Conservation (phyloP, 139 green algal genomes). For the Micromonas commoda region DNA sequence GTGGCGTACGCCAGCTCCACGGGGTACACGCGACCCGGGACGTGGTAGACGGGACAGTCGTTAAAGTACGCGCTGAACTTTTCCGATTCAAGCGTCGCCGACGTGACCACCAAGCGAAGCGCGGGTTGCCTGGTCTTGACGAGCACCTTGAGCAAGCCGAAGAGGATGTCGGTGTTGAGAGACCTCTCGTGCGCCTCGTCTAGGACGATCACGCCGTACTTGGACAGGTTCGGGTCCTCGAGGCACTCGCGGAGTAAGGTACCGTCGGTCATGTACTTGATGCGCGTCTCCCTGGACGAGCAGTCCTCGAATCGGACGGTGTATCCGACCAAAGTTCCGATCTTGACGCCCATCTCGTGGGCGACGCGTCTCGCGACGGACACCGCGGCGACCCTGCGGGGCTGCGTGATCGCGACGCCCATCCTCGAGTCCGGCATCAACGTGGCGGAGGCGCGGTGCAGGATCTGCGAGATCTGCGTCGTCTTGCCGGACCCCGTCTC, state of each 20-base stretch:
- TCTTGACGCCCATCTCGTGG: conserved; percentile 58
- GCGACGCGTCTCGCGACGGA: conserved; percentile 77
- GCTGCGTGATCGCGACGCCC: conserved; percentile 88
- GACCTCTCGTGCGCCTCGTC: conserved; percentile 94
- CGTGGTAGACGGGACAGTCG: conserved; percentile 70
- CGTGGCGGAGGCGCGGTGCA: conserved; percentile 52
- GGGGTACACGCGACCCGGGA: conserved; percentile 74
- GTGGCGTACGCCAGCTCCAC: conserved; percentile 53
- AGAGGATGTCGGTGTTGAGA: conserved; percentile 95
- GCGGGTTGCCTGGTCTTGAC: conserved; percentile 66
- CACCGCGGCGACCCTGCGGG: conserved; percentile 66
- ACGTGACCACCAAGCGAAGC: conserved; percentile 87
- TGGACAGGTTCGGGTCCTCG: conserved; percentile 61
- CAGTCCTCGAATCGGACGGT: conserved; percentile 90
- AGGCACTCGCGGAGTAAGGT: conserved; percentile 80
- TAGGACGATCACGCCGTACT: conserved; percentile 56
- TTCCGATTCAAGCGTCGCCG: conserved; percentile 79
- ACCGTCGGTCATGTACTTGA: conserved; percentile 85
- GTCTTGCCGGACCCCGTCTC: conserved; percentile 80
- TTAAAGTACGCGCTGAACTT: conserved; percentile 81
- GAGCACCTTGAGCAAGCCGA: conserved; percentile 83
- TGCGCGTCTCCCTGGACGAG: conserved; percentile 51
- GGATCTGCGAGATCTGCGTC: conserved; percentile 87
- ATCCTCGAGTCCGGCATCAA: conserved; percentile 42
- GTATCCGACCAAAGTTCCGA: conserved; percentile 81